Evolutionary conservation across 805 yeast species (phyloP), one percentile per base, ranked within the genome.

Genomic region (Danielozyma ontarioensis): DNA sequence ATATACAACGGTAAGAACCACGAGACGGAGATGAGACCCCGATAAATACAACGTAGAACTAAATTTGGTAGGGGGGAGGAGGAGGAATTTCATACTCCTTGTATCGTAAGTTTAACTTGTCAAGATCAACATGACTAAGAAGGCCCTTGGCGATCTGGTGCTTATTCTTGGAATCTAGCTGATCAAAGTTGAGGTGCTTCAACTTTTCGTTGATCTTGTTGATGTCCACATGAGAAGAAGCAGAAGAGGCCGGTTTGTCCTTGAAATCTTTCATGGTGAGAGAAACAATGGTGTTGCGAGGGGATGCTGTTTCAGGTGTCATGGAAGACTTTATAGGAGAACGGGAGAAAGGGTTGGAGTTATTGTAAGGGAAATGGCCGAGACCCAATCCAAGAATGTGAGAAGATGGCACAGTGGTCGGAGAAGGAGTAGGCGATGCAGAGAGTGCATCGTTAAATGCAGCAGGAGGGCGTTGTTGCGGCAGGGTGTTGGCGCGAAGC

Each of bases 61-160:
- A 23, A 32, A 41, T 35, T 17, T 50, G 53, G 38, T 55, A 55
- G 16, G 57, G 58, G 7, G 59, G 59, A 4, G 60, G 60, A 25
- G 54, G 36, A 17, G 42, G 49, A 32, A 24, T 18, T 15, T 13
- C 14, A 11, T 14, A 13, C 10, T 23, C 13, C 5, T 17, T 17
- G 5, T 21, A 22, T 27, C 13, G 23, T 15, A 14, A n/a, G n/a
- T n/a, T n/a, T 32, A 17, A 33, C 31, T 8, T 7, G 7, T 25
- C n/a, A 13, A 7, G 27, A 25, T 25, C 27, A 7, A 15, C 16
- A 13, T 11, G 13, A 5, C 16, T n/a, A 17, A 31, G 34, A 13
- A 27, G 25, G 15, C 27, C 32, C 17, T 32, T 19, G 22, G 17
- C 25, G 7, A 16, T 21, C n/a, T 32, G 28, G 25, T 31, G 21